These are phyloP conservation scores for Pilaira anomala DNA, from an alignment of 192 early-diverging fungal genomes.

Conservation along the genomic window DNA sequence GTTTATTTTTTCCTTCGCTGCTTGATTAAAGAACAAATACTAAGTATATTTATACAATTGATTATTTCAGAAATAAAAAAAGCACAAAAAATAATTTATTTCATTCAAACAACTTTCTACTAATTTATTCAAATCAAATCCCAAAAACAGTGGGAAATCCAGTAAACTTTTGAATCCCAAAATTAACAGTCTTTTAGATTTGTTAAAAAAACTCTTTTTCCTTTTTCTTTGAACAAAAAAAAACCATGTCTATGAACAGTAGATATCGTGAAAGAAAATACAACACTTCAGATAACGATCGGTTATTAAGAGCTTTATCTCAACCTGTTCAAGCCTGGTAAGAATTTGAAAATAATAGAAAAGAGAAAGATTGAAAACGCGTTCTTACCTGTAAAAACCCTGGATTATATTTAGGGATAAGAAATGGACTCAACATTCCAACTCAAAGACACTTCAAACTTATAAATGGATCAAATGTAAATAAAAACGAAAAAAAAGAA, in stretches of 20 bases:
- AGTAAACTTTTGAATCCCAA: too few relatives aligned
- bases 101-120: too few relatives aligned
- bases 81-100: too few relatives aligned
- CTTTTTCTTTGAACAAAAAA: too few relatives aligned
- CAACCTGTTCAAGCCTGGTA: conserved; percentile 30
- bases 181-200: too few relatives aligned
- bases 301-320: conserved; percentile 21
- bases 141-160: too few relatives aligned
- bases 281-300: conserved; percentile 22
- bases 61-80: too few relatives aligned
- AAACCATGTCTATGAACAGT: conserved; percentile 6
- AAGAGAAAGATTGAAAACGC: neutral
- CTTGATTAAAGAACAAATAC: too few relatives aligned
- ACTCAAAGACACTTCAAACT: conserved; percentile 5
- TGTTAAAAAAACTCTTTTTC: too few relatives aligned
- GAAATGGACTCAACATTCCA: conserved; percentile 19
- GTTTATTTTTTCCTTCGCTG: too few relatives aligned
- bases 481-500: neutral
- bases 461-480: conserved; percentile 28
- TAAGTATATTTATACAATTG: too few relatives aligned
- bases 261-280: conserved; percentile 22
- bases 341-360: neutral
- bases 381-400: neutral
- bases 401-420: conserved; percentile 16
- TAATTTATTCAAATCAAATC: too few relatives aligned